These are phyloP conservation scores for Spergularia bocconei DNA, from an alignment of 148 eudicot genomes.

Conservation along the genomic window DNA sequence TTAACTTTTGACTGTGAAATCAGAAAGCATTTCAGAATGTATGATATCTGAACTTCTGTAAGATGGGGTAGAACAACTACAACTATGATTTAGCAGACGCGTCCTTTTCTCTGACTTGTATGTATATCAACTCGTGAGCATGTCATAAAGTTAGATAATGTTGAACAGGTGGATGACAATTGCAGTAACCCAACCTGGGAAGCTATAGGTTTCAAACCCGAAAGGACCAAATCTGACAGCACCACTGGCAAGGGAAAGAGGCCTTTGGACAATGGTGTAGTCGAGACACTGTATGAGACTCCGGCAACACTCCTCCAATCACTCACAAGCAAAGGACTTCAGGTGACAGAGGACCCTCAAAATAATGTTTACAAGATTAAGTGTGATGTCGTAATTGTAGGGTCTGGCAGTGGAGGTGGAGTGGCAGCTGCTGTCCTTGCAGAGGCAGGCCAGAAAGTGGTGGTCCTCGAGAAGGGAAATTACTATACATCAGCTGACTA, in stretches of 20 bases:
- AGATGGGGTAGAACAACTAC: too few relatives aligned
- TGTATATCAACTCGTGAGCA: background rate
- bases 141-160: background rate
- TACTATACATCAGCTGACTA: conserved; percentile 52
- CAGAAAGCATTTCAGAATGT: too few relatives aligned
- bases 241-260: conserved; percentile 25
- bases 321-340: conserved; percentile 44
- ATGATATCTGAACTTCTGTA: too few relatives aligned
- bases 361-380: conserved; percentile 35
- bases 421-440: conserved; percentile 71
- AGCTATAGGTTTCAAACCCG: conserved; percentile 54
- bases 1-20: too few relatives aligned
- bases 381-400: conserved; percentile 62
- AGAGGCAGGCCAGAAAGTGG: conserved; percentile 52
- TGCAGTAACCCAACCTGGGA: conserved; percentile 56
- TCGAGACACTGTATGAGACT: conserved; percentile 45
- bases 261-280: conserved; percentile 51
- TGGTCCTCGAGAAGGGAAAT: conserved; percentile 69
- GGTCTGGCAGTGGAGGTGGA: conserved; percentile 73
- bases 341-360: conserved; percentile 35
- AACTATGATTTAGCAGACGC: too few relatives aligned
- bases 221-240: conserved; percentile 12
- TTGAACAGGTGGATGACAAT: conserved; percentile 47
- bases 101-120: background rate
- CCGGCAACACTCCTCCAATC: conserved; percentile 35